A percentile compares a stretch with the other conserved stretches of the same genome.
Evolutionary conservation across 495 filamentous ascomycete species (phyloP).

Genomic region (Parathielavia appendiculata): DNA sequence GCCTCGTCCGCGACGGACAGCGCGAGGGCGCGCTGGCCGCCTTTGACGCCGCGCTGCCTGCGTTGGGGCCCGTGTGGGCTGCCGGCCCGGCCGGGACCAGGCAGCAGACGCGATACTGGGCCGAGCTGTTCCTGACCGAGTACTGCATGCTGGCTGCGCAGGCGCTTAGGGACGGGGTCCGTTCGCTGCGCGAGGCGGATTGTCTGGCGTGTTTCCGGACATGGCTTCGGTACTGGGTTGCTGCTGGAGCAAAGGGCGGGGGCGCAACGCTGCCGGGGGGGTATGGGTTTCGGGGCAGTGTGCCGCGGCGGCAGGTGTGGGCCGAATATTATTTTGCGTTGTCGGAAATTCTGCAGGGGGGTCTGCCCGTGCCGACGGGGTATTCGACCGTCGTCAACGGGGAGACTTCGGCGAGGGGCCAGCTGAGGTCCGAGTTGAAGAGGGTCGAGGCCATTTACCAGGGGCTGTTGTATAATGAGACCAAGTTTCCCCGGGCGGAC

Average conservation of each 20-base stretch:
- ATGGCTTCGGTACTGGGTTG: constrained; percentile 57
- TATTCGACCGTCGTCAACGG: constrained; percentile 35
- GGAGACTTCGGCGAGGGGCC: constrained; percentile 50
- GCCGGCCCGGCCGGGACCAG: constrained; percentile 34
- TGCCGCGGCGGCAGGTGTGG: constrained; percentile 62
- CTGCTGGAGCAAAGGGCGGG: constrained; percentile 29
- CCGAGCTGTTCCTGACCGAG: constrained; percentile 67
- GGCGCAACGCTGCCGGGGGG: constrained; percentile 36
- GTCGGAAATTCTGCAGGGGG: constrained; percentile 57
- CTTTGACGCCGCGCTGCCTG: constrained; percentile 58
- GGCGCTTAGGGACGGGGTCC: constrained; percentile 44
- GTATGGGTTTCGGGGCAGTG: constrained; percentile 41
- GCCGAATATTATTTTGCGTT: constrained; percentile 72
- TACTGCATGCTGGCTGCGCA: constrained; percentile 62
- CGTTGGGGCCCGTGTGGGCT: constrained; percentile 46
- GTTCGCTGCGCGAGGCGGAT: constrained; percentile 41
- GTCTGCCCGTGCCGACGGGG: constrained; percentile 46
- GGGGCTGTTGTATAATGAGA: constrained; percentile 63
- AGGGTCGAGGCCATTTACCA: constrained; percentile 71
- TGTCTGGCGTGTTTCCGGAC: constrained; percentile 55
- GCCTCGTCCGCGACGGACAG: constrained; percentile 54
- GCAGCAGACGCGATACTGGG: constrained; percentile 67
- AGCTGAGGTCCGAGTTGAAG: constrained; percentile 66
- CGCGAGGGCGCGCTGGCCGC: constrained; percentile 55
- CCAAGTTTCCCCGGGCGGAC: constrained; percentile 76